These are phyloP conservation scores for Ophiostoma angusticollis DNA, from an alignment of 2,329 filamentous ascomycete species.

Conservation along the genomic window DNA sequence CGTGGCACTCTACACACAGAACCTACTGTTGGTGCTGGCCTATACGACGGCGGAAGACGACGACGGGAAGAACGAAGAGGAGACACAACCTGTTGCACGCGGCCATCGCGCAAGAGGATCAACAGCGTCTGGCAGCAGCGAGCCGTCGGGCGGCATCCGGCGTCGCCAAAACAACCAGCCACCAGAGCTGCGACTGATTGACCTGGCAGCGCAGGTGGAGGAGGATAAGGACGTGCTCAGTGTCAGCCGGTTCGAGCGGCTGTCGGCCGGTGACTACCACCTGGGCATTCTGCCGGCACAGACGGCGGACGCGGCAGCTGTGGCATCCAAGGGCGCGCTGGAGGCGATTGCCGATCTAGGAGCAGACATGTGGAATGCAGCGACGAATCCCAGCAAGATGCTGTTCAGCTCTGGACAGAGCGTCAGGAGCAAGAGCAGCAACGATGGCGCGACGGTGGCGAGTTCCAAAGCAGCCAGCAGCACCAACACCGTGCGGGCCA, in stretches of 20 bases:
- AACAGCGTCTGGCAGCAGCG: slow-evolving; percentile 37
- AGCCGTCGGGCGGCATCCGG: slow-evolving; percentile 51
- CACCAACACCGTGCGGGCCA: slow-evolving; percentile 21
- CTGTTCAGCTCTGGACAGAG: slow-evolving; percentile 83
- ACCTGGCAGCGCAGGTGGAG: slow-evolving; percentile 75
- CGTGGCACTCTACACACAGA: slow-evolving; percentile 90
- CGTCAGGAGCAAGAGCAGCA: slow-evolving; percentile 48
- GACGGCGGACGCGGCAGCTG: slow-evolving; percentile 49
- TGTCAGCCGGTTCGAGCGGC: slow-evolving; percentile 72
- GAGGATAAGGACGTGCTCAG: slow-evolving; percentile 77
- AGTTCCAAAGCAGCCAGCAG: slow-evolving; percentile 31
- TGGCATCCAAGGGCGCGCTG: slow-evolving; percentile 57
- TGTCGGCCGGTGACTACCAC: slow-evolving; percentile 87
- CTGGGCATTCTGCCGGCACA: slow-evolving; percentile 68
- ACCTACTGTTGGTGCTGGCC: slow-evolving; percentile 78
- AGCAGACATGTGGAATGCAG: slow-evolving; percentile 78
- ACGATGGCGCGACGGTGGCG: slow-evolving; percentile 46
- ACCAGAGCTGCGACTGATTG: slow-evolving; percentile 83
- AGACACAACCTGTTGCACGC: slow-evolving; percentile 15
- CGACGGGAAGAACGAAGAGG: slow-evolving; percentile 21
- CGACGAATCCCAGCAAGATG: slow-evolving; percentile 72
- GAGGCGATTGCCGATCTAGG: slow-evolving; percentile 62
- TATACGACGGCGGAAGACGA: slow-evolving; percentile 60
- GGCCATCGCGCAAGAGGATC: slow-evolving; percentile 32
- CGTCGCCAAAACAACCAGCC: slow-evolving; percentile 68